Evolutionary conservation across 2,329 filamentous ascomycete genomes (phyloP), one percentile per base, ranked within the genome.

Genomic region (Aspergillus ustus): DNA sequence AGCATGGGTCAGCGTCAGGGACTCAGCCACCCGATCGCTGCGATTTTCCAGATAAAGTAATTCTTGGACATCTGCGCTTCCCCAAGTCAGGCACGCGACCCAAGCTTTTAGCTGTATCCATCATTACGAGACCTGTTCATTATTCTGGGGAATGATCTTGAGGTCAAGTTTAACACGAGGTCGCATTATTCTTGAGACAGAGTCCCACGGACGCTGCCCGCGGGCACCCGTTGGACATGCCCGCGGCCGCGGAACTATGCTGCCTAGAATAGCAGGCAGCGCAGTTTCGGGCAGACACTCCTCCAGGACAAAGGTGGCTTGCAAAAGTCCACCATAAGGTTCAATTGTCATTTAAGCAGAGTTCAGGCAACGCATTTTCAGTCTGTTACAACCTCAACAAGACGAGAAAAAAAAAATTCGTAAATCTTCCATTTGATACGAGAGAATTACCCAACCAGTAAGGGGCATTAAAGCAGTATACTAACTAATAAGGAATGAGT

Each of bases 261-360:
- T 56, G 53, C 53, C 53, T 54, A 53, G 51, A 53, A 19, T 43
- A 13, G 8, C 31, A 53, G 51, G 51, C 51, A 53, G 51, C 34
- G 34, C 34, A 40, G 34, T 40, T 40, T 40, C 4, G n/a, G n/a
- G n/a, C n/a, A 40, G 15, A 40, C 25, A 17, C 34, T 11, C 34
- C 34, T 11, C 15, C 34, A 13, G 31, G 31, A 15, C 34, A 15
- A 40, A 40, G 34, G 34, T 15, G 34, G 34, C 34, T 40, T 40
- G 15, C 11, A 40, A 11, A 15, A 40, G 9, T 15, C 34, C 15
- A 40, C 15, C 2, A 40, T 13, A 25, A 25, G 25, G 25, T 25
- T 3, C 6, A 25, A 25, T 25, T 25, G 25, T 25, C 25, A 25
- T 25, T 4, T 25, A 4, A 25, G 25, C 6, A 25, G 25, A 25